A percentile compares a stretch with the other conserved stretches of the same genome.
These are phyloP conservation scores for Podospora pseudopauciseta DNA, from an alignment of 495 filamentous ascomycete genomes.

Conservation along the genomic window DNA sequence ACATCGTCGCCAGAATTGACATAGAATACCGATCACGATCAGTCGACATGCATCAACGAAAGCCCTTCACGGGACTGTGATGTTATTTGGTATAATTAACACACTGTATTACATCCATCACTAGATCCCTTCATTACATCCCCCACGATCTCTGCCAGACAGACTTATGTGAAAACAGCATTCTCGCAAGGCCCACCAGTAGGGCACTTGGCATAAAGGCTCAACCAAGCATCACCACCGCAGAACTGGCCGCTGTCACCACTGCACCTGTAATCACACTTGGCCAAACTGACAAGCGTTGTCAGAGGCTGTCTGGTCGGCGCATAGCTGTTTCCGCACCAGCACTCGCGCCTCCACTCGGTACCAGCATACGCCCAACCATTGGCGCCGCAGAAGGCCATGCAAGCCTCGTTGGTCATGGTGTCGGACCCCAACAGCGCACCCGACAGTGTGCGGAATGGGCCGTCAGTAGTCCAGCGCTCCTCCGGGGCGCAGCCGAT, in stretches of 20 bases:
- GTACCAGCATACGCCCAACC: conserved; percentile 55
- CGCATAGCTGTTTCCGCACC: conserved; percentile 51
- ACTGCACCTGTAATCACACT: conserved; percentile 39
- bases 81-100: background rate
- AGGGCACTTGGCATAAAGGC: conserved; percentile 28
- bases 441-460: conserved; percentile 32
- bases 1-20: background rate
- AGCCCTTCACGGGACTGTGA: background rate
- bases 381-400: conserved; percentile 46
- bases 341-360: conserved; percentile 65
- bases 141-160: background rate
- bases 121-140: background rate
- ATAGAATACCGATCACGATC: background rate
- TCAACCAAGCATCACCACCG: conserved; percentile 39
- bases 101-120: background rate
- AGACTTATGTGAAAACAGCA: conserved; percentile 18
- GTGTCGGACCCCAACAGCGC: conserved; percentile 33
- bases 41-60: background rate
- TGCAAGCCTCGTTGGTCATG: conserved; percentile 59
- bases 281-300: conserved; percentile 25
- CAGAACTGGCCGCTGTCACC: conserved; percentile 41
- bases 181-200: conserved; percentile 26
- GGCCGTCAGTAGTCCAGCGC: conserved; percentile 22
- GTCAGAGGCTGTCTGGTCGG: conserved; percentile 25
- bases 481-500: conserved; percentile 33